Base-by-base conservation (phyloP, 2,329 filamentous ascomycete species). In the Alternaria longipes region DNA sequence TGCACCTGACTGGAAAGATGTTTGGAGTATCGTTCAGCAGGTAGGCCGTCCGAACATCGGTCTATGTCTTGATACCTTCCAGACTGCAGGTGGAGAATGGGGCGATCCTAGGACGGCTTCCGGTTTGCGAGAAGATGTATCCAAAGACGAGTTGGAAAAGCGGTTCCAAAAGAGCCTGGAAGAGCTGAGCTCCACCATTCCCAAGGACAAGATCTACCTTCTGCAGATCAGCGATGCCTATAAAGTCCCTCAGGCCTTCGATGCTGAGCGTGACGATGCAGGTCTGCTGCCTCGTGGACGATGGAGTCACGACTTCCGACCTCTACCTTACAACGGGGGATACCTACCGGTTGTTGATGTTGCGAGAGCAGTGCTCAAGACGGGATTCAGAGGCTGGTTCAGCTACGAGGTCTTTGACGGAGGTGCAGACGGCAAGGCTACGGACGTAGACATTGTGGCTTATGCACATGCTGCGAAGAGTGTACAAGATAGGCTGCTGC, bases 221-320 rank as follows among this genome's bases (percentile, higher is more conserved):
- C 75, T 94, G 3, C 91, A 94, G 74, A 89, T 94, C 54, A 90
- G 86, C 3, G 91, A 94, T 73, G 91, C 88, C 0, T 93, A 93
- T 73, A 87, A 84, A 67, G 84, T 87, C 38, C 79, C 82, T 0
- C 78, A 82, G 4, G 88, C 90, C 0, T 72, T 93, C 5, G 76
- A 82, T 22, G 79, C 82, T 4, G 76, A 84, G 45, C 69, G 75
- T 0, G 82, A 86, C 34, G 79, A 84, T 24, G 77, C 80, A 6
- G 89, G 88, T 0, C 68, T 89, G 44, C 78, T 88, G 30, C 87
- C 90, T 0, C 81, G 89, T 34, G 89, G 85, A 0, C 80, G 85
- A 32, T 94, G 91, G 91, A 93, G 90, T 69, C 87, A 90, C 76
- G 87, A 89, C 63, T 90, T 86, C 63, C 81, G 91, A 22, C 90